Evolutionary conservation across 2,329 filamentous ascomycete genomes (phyloP).

Genomic region (Davidsoniella eucalypti): DNA sequence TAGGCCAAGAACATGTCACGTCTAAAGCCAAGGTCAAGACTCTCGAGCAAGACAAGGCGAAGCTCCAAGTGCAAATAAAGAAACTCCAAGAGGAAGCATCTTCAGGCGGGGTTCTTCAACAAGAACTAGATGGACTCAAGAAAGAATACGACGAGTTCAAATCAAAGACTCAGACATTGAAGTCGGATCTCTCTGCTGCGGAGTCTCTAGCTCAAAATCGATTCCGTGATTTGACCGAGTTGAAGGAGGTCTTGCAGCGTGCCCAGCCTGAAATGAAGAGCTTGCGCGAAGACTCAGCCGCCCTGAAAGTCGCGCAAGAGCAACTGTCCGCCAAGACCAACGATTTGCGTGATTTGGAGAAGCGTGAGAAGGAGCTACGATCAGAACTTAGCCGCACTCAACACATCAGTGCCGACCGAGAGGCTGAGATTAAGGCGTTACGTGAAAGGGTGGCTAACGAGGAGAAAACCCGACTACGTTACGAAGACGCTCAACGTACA

Average conservation of each 20-base stretch:
- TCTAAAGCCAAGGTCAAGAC: constrained; percentile 62
- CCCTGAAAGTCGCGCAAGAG: constrained; percentile 58
- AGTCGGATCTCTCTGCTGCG: constrained; percentile 72
- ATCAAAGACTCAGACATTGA: constrained; percentile 48
- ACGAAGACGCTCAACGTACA: constrained; percentile 64
- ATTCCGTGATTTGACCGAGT: constrained; percentile 73
- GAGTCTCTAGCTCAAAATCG: constrained; percentile 73
- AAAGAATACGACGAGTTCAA: constrained; percentile 52
- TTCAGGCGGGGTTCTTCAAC: constrained; percentile 9
- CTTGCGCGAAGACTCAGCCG: constrained; percentile 58
- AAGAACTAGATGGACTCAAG: constrained; percentile 14
- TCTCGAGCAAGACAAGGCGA: constrained; percentile 38
- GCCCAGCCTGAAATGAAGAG: constrained; percentile 71
- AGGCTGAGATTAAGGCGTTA: constrained; percentile 59
- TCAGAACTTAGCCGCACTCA: constrained; percentile 55
- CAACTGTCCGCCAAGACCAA: constrained; percentile 43
- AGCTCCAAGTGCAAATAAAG: constrained; percentile 28
- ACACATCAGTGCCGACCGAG: constrained; percentile 54
- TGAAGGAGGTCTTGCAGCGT: constrained; percentile 66
- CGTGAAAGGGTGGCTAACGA: constrained; percentile 67
- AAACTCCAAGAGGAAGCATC: constrained; percentile 55
- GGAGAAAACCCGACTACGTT: constrained; percentile 49
- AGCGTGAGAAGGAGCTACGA: constrained; percentile 65
- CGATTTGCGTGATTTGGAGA: constrained; percentile 62
- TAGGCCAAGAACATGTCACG: constrained; percentile 72